Base-by-base conservation (phyloP, 805 yeast genomes). In the Myxozyma kluyveri region DNA sequence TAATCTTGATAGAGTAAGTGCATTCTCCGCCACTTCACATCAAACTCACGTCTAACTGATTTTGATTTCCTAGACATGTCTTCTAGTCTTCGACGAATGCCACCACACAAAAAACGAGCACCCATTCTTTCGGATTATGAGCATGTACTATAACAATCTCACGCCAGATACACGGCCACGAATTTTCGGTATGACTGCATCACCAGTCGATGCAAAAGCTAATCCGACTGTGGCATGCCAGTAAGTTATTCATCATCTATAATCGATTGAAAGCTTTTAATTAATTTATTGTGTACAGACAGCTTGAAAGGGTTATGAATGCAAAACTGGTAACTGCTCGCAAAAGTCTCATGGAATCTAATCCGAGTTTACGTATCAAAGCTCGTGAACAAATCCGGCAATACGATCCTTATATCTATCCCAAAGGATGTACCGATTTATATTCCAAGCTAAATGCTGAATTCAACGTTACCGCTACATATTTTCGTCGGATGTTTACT, bases 31-130 rank as follows among this genome's bases (percentile, higher is more conserved):
- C 5, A 18, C 21, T 24, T 23, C 22, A 14, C 17, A 19, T 21
- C 14, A 18, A 21, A 27, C 3, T n/a, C 3, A 17, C n/a, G n/a
- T n/a, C n/a, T n/a, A n/a, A n/a, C n/a, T n/a, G n/a, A n/a, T n/a
- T n/a, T n/a, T n/a, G n/a, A n/a, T n/a, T n/a, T n/a, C n/a, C n/a
- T 2, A 48, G 52, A 31, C 37, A 18, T 29, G 40, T 27, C 27
- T 47, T 14, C 24, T 52, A 19, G 33, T 48, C 10, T 52, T 52
- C n/a, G 56, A 52, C 29, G 56, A 52, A 48, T 52, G 56, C 37
- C 56, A 52, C 27, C 56, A 48, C 40, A 43, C 52, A 9, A 52
- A 38, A 17, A 35, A 31, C 26, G 29, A 32, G 9, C 47, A 52
- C 22, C 49, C 45, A 7, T 45, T 43, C 19, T 23, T 17, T 7